A percentile compares a stretch with the other conserved stretches of the same genome.
These are phyloP conservation scores for Lachancea mirantina DNA, from an alignment of 805 yeast species.

Conservation along the genomic window DNA sequence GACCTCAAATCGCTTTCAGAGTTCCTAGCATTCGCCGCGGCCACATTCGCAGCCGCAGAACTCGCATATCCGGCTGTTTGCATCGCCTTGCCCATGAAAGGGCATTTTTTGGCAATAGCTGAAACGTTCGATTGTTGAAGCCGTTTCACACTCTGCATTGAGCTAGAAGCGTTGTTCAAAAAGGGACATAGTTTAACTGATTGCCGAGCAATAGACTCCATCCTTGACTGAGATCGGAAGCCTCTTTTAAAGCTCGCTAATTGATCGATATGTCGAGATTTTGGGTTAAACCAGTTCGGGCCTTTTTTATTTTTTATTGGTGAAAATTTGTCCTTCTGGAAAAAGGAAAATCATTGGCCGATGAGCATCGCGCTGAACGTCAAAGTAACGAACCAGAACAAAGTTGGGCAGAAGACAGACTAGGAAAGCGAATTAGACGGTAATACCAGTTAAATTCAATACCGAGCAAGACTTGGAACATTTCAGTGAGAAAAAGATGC, in stretches of 20 bases:
- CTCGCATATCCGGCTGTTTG: slow-evolving; percentile 31
- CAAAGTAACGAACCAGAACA: too few species aligned
- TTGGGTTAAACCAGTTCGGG: too few species aligned
- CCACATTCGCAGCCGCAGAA: slow-evolving; percentile 27
- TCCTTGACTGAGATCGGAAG: too few species aligned
- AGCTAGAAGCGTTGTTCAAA: slow-evolving; percentile 38
- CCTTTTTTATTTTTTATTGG: background rate
- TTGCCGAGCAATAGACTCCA: slow-evolving; percentile 76
- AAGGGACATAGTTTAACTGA: slow-evolving; percentile 82
- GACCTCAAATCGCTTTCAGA: slow-evolving; percentile 31
- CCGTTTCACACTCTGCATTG: slow-evolving; percentile 16
- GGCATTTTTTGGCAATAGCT: slow-evolving; percentile 66
- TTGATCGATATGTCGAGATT: too few species aligned
- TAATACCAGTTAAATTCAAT: background rate
- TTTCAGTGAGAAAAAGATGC: background rate
- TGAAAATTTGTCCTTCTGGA: slow-evolving; percentile 2
- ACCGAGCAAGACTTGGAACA: background rate
- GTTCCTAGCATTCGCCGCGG: slow-evolving; percentile 18
- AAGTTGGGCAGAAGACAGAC: too few species aligned
- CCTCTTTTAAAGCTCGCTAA: too few species aligned
- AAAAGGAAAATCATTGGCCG: too few species aligned
- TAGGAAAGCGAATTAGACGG: background rate
- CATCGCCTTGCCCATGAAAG: slow-evolving; percentile 85
- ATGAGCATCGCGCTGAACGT: too few species aligned
- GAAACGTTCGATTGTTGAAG: slow-evolving; percentile 35